A percentile compares a stretch with the other conserved stretches of the same genome.
phyloP scores from a whole-genome alignment of 768 basidiomycete genomes.

The Crepidotus variabilis region DNA sequence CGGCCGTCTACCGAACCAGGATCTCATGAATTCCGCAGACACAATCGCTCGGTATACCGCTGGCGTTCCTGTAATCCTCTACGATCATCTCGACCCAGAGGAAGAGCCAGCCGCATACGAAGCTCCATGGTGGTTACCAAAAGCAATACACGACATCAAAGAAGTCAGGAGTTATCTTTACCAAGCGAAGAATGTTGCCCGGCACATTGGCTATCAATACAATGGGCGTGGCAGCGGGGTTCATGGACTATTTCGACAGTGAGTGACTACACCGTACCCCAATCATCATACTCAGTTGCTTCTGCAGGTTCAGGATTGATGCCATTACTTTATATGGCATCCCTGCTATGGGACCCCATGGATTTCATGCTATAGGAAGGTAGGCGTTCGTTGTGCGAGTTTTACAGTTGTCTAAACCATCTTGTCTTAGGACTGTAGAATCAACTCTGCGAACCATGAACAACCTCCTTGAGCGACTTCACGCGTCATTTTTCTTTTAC shows the following conservation, averaged over 20 bases:
- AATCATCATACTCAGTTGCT: constrained; percentile 1
- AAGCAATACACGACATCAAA: constrained; percentile 33
- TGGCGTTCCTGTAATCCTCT: constrained; percentile 74
- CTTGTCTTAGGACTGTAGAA: constrained; percentile 68
- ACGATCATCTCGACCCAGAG: constrained; percentile 65
- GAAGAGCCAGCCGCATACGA: constrained; percentile 29
- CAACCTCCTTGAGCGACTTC: constrained; percentile 92
- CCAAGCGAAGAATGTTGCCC: constrained; percentile 62
- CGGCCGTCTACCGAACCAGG: constrained; percentile 94
- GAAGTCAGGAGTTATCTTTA: constrained; percentile 49
- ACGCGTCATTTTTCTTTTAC: constrained; percentile 98
- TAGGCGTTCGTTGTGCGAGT: constrained; percentile 28
- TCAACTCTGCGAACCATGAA: constrained; percentile 87
- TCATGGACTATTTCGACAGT: constrained; percentile 90
- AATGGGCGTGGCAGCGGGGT: constrained; percentile 81
- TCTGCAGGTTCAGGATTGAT: constrained; percentile 83
- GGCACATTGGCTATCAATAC: constrained; percentile 72
- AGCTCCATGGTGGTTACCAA: constrained; percentile 40
- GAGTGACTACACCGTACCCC: constrained; percentile 15
- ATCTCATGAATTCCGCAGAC: constrained; percentile 81
- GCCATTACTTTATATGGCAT: constrained; percentile 88
- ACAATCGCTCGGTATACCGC: constrained; percentile 69
- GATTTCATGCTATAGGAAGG: constrained; percentile 91
- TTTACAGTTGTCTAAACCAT: constrained; percentile 2
- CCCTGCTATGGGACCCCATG: constrained; percentile 89